Evolutionary conservation across 768 basidiomycete genomes (phyloP).

Genomic region (Pleurotus pulmonarius): DNA sequence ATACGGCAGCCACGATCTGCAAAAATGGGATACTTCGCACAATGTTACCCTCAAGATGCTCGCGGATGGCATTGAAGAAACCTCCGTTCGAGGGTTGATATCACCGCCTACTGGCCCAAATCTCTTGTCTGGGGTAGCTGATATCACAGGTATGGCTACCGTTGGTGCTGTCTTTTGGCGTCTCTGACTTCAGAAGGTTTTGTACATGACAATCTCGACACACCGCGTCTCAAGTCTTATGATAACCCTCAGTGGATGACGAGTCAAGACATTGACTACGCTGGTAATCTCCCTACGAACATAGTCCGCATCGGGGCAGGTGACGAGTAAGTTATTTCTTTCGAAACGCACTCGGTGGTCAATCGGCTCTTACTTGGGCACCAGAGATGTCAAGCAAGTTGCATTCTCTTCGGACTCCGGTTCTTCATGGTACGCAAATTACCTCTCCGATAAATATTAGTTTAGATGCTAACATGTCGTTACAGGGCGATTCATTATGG

Average conservation of each 20-base stretch:
- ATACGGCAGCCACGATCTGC: constrained; percentile 54
- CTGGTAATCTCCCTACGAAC: constrained; percentile 45
- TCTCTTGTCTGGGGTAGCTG: constrained; percentile 54
- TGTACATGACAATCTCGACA: constrained; percentile 39
- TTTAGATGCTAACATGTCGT: too few relatives aligned
- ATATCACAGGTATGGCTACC: constrained; percentile 50
- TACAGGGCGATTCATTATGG: constrained; percentile 47
- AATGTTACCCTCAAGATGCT: constrained; percentile 57
- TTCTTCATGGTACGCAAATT: constrained; percentile 36
- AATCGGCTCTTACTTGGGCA: constrained; percentile 5
- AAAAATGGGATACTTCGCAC: constrained; percentile 56
- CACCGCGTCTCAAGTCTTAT: constrained; percentile 34
- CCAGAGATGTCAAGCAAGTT: constrained; percentile 46
- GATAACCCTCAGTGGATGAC: constrained; percentile 46
- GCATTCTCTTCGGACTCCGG: constrained; percentile 55
- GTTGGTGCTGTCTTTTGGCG: too few relatives aligned
- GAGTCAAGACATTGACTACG: constrained; percentile 47
- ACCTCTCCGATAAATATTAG: neutral
- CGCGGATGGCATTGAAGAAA: constrained; percentile 66
- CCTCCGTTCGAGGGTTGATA: constrained; percentile 51
- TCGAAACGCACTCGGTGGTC: too few relatives aligned
- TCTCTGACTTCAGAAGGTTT: too few relatives aligned
- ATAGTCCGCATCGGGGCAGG: constrained; percentile 50
- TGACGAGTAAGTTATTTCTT: constrained; percentile 26
- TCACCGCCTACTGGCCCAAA: constrained; percentile 57